phyloP scores from a whole-genome alignment of 352 stramenopile species.

The Globisporangium paroecandrum region DNA sequence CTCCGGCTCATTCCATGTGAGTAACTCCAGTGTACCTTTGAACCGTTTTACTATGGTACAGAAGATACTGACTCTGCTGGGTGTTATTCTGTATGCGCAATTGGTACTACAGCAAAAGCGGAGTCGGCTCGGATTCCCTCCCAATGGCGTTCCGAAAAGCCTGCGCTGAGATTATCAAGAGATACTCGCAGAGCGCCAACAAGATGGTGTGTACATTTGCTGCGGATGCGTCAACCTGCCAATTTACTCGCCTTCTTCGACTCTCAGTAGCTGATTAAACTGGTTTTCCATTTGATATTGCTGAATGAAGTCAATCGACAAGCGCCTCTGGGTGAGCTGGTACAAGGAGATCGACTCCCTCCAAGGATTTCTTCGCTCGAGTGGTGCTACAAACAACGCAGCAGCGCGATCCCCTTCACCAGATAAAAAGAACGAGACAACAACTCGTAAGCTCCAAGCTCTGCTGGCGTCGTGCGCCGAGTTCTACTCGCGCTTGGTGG shows the following conservation, averaged over 20 bases:
- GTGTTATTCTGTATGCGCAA: neutral
- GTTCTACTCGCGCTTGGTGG: slow-evolving; percentile 16
- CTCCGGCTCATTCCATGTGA: slow-evolving; percentile 5
- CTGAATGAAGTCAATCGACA: slow-evolving; percentile 29
- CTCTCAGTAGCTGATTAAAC: neutral
- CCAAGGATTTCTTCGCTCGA: slow-evolving; percentile 11
- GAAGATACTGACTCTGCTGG: neutral
- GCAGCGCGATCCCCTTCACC: slow-evolving; percentile 3
- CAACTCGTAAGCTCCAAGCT: slow-evolving; percentile 1
- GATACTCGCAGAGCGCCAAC: slow-evolving; percentile 28
- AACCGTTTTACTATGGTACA: neutral
- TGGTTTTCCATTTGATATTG: neutral
- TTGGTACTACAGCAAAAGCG: neutral
- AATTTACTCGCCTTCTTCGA: neutral
- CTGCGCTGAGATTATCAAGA: slow-evolving; percentile 37
- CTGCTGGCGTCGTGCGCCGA: slow-evolving; percentile 9
- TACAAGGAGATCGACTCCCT: slow-evolving; percentile 49
- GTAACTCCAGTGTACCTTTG: neutral
- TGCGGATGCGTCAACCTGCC: neutral
- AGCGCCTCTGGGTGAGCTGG: slow-evolving; percentile 64
- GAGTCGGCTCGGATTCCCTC: neutral
- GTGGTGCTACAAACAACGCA: slow-evolving; percentile 11
- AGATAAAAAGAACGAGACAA: neutral
- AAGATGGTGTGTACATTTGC: slow-evolving; percentile 28
- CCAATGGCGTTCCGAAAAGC: slow-evolving; percentile 23